Conservation (phyloP, 495 filamentous ascomycete species). For the Xylaria acuta region DNA sequence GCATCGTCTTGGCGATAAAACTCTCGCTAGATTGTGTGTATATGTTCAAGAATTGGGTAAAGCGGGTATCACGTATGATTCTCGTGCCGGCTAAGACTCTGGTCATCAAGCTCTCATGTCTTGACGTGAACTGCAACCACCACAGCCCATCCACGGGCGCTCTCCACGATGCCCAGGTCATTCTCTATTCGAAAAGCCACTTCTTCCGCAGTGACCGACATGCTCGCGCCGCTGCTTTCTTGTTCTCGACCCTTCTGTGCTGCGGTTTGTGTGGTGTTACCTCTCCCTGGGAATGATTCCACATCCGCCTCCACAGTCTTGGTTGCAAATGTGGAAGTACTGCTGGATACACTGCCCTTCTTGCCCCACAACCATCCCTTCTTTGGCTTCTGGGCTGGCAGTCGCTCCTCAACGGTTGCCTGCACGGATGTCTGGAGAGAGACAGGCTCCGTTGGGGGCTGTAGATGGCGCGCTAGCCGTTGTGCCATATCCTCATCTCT, state of each 20-base stretch:
- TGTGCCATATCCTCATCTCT: conserved; percentile 54
- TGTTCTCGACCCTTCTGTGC: conserved; percentile 21
- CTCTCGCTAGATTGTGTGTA: background rate
- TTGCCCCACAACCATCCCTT: conserved; percentile 37
- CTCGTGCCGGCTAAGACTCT: no score
- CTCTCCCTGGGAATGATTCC: conserved; percentile 19
- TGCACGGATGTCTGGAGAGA: conserved; percentile 35
- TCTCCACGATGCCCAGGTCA: conserved; percentile 59
- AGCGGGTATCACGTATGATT: background rate
- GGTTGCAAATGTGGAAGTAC: background rate
- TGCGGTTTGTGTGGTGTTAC: conserved; percentile 2
- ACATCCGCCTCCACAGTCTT: conserved; percentile 29
- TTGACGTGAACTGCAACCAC: conserved; percentile 48
- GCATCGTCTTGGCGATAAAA: background rate
- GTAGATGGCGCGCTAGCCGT: conserved; percentile 51
- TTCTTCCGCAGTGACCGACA: conserved; percentile 56
- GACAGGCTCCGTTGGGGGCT: conserved; percentile 40
- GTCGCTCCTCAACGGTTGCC: conserved; percentile 37
- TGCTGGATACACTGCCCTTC: conserved; percentile 20
- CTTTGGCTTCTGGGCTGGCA: conserved; percentile 40
- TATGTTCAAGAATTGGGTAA: background rate
- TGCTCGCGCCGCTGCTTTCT: conserved; percentile 36
- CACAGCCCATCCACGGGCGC: conserved; percentile 55
- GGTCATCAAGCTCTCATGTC: conserved; percentile 18
- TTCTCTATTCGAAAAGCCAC: conserved; percentile 60